Evolutionary conservation across 2,329 filamentous ascomycete species (phyloP).

Genomic region (Pseudogymnoascus verrucosus): DNA sequence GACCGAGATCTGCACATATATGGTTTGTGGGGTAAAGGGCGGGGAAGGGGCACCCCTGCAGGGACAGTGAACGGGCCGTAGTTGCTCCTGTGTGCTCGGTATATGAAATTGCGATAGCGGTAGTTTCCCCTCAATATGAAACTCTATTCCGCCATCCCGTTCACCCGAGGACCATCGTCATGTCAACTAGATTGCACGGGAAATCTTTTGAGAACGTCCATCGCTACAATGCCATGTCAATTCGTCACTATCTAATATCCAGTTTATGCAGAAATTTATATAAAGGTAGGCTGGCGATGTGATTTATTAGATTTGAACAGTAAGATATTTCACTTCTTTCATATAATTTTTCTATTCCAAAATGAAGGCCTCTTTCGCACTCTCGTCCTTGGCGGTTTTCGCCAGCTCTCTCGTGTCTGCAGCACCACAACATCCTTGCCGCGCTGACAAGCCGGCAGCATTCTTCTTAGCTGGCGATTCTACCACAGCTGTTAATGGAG

Average conservation of each 20-base stretch:
- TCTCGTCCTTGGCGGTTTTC: neutral
- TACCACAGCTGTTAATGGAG: conserved; percentile 23
- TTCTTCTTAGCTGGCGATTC: conserved; percentile 33
- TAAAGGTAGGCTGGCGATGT: neutral
- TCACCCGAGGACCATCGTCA: neutral
- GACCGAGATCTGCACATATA: neutral
- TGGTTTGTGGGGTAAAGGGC: neutral
- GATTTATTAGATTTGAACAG: neutral
- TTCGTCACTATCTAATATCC: neutral
- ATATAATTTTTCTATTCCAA: neutral
- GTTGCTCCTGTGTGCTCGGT: neutral
- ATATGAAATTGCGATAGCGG: neutral
- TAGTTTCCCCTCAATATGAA: conserved; percentile 1
- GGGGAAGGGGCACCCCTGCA: neutral
- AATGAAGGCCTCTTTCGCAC: conserved; percentile 2
- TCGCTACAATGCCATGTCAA: neutral
- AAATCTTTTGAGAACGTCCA: neutral
- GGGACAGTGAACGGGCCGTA: neutral
- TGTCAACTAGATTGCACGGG: neutral
- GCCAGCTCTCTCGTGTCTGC: neutral
- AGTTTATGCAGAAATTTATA: neutral
- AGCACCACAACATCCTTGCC: neutral
- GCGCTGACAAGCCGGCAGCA: conserved; percentile 20
- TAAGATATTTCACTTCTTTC: neutral
- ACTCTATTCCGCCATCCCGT: conserved; percentile 1